A percentile compares a stretch with the other conserved stretches of the same genome.
These are phyloP conservation scores for Penicillium sp. DNA, from an alignment of 2,329 filamentous ascomycete species.

Conservation along the genomic window DNA sequence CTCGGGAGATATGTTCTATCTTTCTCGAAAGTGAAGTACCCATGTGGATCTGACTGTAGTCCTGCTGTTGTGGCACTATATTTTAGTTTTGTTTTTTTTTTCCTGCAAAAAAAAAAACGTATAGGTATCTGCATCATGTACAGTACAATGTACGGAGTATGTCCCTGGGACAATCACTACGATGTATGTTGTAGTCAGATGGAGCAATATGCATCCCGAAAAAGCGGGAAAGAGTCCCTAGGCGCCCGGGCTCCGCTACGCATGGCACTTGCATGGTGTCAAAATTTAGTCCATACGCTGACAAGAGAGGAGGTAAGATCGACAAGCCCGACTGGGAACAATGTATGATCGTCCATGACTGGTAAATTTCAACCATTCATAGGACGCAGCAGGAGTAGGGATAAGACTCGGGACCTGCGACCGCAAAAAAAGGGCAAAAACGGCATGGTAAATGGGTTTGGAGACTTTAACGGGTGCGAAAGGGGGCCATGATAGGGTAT, in stretches of 20 bases:
- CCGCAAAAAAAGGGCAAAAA: constrained; percentile 10
- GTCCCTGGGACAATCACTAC: neutral
- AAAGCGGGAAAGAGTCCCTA: neutral
- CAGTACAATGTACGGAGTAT: neutral
- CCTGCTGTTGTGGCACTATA: neutral
- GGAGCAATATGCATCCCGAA: constrained; percentile 5
- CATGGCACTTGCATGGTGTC: constrained; percentile 21
- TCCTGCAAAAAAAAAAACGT: neutral
- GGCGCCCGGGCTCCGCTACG: neutral
- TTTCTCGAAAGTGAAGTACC: neutral
- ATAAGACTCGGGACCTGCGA: neutral
- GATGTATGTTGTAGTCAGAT: neutral
- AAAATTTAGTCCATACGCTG: constrained; percentile 3
- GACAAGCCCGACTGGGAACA: constrained; percentile 5
- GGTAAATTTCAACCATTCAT: constrained; percentile 12
- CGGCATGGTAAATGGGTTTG: constrained; percentile 13
- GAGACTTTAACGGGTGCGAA: constrained; percentile 17
- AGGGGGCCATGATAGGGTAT: constrained; percentile 16
- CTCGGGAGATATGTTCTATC: neutral
- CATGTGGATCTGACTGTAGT: neutral
- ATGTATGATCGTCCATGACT: constrained; percentile 4
- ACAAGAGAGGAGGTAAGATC: constrained; percentile 13
- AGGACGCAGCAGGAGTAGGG: neutral
- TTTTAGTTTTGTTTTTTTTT: neutral
- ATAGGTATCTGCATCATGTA: neutral